A percentile compares a stretch with the other conserved stretches of the same genome.
Conservation (phyloP, 177 flowering plant genomes). For the Vitis hybrid region DNA sequence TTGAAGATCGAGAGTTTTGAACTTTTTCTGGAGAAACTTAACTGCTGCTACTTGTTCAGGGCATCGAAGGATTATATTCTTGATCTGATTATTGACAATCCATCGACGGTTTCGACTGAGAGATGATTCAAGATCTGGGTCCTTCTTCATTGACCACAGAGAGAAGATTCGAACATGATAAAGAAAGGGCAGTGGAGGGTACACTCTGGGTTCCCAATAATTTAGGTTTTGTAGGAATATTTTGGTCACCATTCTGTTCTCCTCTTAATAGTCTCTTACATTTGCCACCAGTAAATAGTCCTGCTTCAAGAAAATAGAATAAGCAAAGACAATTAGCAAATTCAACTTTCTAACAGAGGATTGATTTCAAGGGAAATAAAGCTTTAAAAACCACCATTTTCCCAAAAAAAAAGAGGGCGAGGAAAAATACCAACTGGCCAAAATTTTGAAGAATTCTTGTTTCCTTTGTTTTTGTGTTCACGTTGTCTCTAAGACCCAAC, state of each 20-base stretch:
- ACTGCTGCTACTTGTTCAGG: constrained; percentile 62
- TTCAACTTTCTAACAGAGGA: too few species aligned
- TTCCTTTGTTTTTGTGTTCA: too few species aligned
- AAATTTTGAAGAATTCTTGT: too few species aligned
- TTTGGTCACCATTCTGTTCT: not conserved
- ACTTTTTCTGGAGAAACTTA: constrained; percentile 70
- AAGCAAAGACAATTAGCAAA: too few species aligned
- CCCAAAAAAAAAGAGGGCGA: too few species aligned
- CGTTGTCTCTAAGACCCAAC: too few species aligned
- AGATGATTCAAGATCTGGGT: constrained; percentile 77
- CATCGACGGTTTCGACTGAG: constrained; percentile 82
- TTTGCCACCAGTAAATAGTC: too few species aligned
- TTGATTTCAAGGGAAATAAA: too few species aligned
- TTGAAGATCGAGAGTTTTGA: constrained; percentile 84
- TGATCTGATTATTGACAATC: constrained; percentile 92
- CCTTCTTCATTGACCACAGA: constrained; percentile 89
- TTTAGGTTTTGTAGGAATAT: not conserved
- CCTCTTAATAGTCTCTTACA: not conserved
- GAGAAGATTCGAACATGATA: constrained; percentile 39
- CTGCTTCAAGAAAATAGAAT: too few species aligned
- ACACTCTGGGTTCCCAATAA: not conserved
- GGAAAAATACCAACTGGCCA: too few species aligned
- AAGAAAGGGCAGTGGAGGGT: not conserved
- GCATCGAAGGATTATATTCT: constrained; percentile 75
- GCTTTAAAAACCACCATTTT: too few species aligned